These are phyloP conservation scores for Fagopyrum homotropicum DNA, from an alignment of 148 eudicot species.

Conservation along the genomic window DNA sequence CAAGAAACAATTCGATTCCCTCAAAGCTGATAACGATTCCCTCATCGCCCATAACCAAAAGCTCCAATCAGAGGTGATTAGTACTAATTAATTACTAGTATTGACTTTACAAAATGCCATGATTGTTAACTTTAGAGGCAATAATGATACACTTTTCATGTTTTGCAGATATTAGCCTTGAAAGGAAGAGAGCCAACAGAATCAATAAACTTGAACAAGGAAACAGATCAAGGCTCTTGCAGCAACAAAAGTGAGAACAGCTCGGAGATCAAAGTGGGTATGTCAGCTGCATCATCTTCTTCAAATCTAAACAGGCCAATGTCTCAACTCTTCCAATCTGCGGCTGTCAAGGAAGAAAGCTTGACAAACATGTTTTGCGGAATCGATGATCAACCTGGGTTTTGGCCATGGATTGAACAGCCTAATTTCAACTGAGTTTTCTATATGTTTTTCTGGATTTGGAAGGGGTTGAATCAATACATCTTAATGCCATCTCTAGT, in stretches of 20 bases:
- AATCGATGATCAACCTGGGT: conserved; percentile 71
- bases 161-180: conserved; percentile 60
- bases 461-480: neutral
- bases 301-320: conserved; percentile 9
- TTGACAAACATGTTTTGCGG: conserved; percentile 69
- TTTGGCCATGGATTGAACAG: conserved; percentile 91
- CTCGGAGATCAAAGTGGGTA: conserved; percentile 62
- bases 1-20: conserved; percentile 72
- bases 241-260: conserved; percentile 92
- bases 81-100: neutral
- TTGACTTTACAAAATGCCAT: neutral
- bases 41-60: conserved; percentile 67
- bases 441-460: neutral
- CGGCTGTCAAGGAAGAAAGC: conserved; percentile 63
- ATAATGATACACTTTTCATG: neutral
- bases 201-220: conserved; percentile 87
- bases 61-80: conserved; percentile 77
- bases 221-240: conserved; percentile 70
- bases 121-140: neutral
- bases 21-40: conserved; percentile 77
- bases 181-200: conserved; percentile 66
- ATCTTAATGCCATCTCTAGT: neutral
- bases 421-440: conserved; percentile 46
- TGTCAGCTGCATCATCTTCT: conserved; percentile 23
- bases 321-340: conserved; percentile 47